Conservation (phyloP, 2,329 filamentous ascomycete genomes). For the Arthroderma sp. region DNA sequence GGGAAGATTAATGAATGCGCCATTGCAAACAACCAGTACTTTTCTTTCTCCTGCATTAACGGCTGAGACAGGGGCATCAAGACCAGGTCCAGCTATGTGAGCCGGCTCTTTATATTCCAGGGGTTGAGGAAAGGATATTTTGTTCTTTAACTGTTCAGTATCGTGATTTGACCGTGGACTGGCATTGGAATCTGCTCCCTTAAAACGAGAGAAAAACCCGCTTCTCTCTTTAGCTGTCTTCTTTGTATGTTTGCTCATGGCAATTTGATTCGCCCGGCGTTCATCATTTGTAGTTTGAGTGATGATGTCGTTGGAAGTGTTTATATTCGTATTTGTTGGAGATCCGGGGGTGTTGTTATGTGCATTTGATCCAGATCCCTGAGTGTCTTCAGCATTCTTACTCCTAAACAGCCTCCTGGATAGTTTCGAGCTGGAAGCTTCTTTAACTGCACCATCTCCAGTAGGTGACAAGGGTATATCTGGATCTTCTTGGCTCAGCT, state of each 20-base stretch:
- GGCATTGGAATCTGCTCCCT: constrained; percentile 3
- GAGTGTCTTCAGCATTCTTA: too few species aligned
- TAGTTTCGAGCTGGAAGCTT: too few species aligned
- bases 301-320: too few species aligned
- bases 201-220: constrained; percentile 8
- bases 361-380: too few species aligned
- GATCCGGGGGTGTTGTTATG: too few species aligned
- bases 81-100: constrained; percentile 34
- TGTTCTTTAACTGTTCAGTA: constrained; percentile 11
- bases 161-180: constrained; percentile 3
- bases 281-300: constrained; percentile 6
- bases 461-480: too few species aligned
- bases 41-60: constrained; percentile 65
- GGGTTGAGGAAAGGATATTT: constrained; percentile 13
- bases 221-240: constrained; percentile 3
- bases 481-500: too few species aligned
- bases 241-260: constrained; percentile 3
- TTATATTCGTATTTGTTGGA: too few species aligned
- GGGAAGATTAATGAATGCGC: constrained; percentile 55
- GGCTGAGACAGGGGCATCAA: constrained; percentile 66
- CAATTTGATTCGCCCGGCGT: constrained; percentile 8
- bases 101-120: constrained; percentile 8
- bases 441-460: too few species aligned
- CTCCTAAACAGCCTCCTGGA: too few species aligned
- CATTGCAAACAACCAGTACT: constrained; percentile 60